Base-by-base conservation (phyloP, 1,284 basidiomycete species). In the Sporisorium exsertum region DNA sequence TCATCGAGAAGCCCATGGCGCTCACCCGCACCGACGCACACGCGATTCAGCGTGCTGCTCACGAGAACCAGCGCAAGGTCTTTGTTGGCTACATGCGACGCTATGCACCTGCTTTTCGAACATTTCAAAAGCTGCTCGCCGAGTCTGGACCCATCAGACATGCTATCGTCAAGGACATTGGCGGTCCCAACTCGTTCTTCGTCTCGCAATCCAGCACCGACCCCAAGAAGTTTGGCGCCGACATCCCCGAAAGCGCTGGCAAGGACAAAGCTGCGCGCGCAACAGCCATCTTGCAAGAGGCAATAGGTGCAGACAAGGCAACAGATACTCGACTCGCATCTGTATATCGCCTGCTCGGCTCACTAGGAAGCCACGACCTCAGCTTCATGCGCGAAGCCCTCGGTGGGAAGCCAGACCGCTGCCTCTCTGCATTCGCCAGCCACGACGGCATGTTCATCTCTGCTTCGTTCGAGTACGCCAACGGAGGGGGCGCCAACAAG, bases 21-120 rank as follows among this genome's bases (percentile, higher is more conserved):
- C 71, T 80, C 32, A 78, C 70, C 29, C 61, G 61, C 5, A 26
- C 55, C 46, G 72, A 81, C 47, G 80, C 73, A 15, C n/a, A 49
- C 13, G 49, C 54, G 27, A 67, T 81, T 24, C 51, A 73, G 22
- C 37, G 56, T 2, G 71, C 79, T 2, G 72, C 72, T 0, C 24
- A 68, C 7, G 22, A 58, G 1, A 61, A 67, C 46, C 52, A 58
- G 24, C 70, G 80, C 49, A 61, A 86, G 47, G 79, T 87, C 43
- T 77, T 84, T 66, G 84, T 87, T 8, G 87, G 86, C 6, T 86
- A 86, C 64, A 87, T 87, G 87, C 75, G 87, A 37, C 77, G 87
- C 10, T 87, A 86, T 59, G 86, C 87, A 2, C 69, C 77, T 2
- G 87, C 87, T 2, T 86, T 85, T 53, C 51, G 80, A 32, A 73